These are phyloP conservation scores for Melampsora larici-populina DNA, from an alignment of 1,284 basidiomycete species.

Conservation along the genomic window DNA sequence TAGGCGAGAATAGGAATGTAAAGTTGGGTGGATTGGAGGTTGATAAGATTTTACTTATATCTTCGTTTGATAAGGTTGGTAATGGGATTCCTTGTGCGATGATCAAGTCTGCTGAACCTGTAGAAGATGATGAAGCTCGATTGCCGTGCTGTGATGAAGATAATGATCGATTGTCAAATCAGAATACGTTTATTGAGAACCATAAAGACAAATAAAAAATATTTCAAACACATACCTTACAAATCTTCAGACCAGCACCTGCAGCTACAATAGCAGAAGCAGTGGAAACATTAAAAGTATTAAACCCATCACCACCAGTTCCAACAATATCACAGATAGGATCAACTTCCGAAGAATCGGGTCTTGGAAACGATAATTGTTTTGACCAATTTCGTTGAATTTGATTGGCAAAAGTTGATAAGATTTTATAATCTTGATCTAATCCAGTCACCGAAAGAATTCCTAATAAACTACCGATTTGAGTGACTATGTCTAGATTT, in stretches of 20 bases:
- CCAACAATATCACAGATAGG: constrained; percentile 62
- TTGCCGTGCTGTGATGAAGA: constrained; percentile 72
- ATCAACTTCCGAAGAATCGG: constrained; percentile 33
- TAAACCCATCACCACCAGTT: constrained; percentile 92
- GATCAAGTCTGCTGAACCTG: constrained; percentile 89
- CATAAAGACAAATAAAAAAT: neutral
- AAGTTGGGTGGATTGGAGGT: constrained; percentile 60
- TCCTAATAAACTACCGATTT: constrained; percentile 51
- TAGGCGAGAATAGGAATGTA: constrained; percentile 86
- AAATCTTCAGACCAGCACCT: constrained; percentile 84
- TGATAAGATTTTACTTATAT: constrained; percentile 57
- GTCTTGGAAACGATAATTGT: constrained; percentile 45
- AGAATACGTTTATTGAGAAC: neutral
- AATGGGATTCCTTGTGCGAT: constrained; percentile 77
- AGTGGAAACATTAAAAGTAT: constrained; percentile 96
- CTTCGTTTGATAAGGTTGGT: constrained; percentile 63
- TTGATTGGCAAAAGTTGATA: constrained; percentile 16
- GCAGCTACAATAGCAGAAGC: constrained; percentile 91
- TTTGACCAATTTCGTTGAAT: constrained; percentile 20
- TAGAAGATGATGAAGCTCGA: constrained; percentile 86
- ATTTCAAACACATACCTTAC: constrained; percentile 66
- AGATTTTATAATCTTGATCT: constrained; percentile 46
- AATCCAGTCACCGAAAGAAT: constrained; percentile 47
- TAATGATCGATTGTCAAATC: neutral
- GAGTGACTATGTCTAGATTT: constrained; percentile 34